A percentile compares a stretch with the other conserved stretches of the same genome.
Evolutionary conservation across 805 yeast species (phyloP).

Genomic region (Lipomyces spencermartinsiae): DNA sequence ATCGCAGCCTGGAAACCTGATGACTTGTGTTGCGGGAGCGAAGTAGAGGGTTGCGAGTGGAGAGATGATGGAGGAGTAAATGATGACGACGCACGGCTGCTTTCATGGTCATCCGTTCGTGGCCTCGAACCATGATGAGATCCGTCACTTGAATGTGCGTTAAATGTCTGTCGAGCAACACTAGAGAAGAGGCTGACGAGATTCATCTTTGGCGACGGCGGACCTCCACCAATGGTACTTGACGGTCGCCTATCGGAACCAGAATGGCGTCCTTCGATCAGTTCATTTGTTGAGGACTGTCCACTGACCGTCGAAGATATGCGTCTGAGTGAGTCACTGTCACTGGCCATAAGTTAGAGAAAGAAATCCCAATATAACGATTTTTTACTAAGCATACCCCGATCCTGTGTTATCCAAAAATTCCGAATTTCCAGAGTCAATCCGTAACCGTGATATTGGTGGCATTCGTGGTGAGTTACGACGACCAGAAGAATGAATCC

Average conservation of each 20-base stretch:
- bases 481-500: neutral
- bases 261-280: slow-evolving; percentile 16
- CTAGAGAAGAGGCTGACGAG: slow-evolving; percentile 36
- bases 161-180: slow-evolving; percentile 34
- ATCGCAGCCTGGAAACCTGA: slow-evolving; percentile 16
- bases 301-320: slow-evolving; percentile 31
- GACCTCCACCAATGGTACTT: slow-evolving; percentile 8
- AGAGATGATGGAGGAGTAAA: slow-evolving; percentile 31
- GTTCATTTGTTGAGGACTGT: slow-evolving; percentile 29
- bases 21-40: neutral
- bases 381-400: slow-evolving; percentile 12
- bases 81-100: slow-evolving; percentile 21
- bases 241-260: slow-evolving; percentile 9
- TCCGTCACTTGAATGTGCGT: slow-evolving; percentile 21
- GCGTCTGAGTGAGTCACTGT: slow-evolving; percentile 24
- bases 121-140: slow-evolving; percentile 18
- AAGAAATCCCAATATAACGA: neutral
- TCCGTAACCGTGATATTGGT: slow-evolving; percentile 8
- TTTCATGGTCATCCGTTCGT: slow-evolving; percentile 18
- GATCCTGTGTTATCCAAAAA: slow-evolving; percentile 11
- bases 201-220: slow-evolving; percentile 33
- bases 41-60: slow-evolving; percentile 18
- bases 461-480: slow-evolving; percentile 17
- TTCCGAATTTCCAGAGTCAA: slow-evolving; percentile 17
- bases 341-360: slow-evolving; percentile 6